Base-by-base conservation (phyloP, 2,329 filamentous ascomycete species). In the Thielaviopsis ethacetica region DNA sequence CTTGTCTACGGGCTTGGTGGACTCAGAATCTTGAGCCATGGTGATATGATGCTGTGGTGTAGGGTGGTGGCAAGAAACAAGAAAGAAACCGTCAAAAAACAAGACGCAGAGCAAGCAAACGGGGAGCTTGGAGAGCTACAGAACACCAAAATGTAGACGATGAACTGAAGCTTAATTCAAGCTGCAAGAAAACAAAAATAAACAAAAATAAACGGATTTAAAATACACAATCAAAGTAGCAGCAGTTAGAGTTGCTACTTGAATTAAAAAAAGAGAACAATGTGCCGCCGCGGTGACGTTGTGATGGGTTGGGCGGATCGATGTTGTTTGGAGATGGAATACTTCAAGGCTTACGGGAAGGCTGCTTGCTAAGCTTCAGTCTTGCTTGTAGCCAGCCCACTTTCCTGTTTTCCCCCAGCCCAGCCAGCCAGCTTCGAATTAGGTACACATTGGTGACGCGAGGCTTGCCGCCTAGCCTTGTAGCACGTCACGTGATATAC, bases 1-100 rank as follows among this genome's bases (percentile, higher is more conserved):
- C 81, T 97, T 97, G 74, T 95, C 89, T 71, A 83, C 80, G 71
- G 85, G 77, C 73, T 86, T 88, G 72, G 86, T 80, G 78, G 85
- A 81, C 75, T 95, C 88, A 76, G 85, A 88, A 74, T 94, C 89
- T 79, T 95, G 88, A 75, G 91, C 91, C 93, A 97, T 95, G 74
- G 73, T 78, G 71, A 38, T 49, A 19, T 17, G 54, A 26, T n/a
- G 38, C 5, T 50, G 41, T 44, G 9, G 54, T 56, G 50, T 53
- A 53, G 22, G 5, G 30, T 34, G 19, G 21, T 44, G 49, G 27
- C 53, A 17, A 26, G 19, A 24, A 9, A 47, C n/a, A 34, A 51
- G 9, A 44, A 56, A 47, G 44, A 34, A 24, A 54, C 24, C 47
- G 50, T 53, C 30, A n/a, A 50, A 52, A 26, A 60, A 34, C 49